Evolutionary conservation across 805 yeast species (phyloP).

Genomic region (Pichia eremophila): DNA sequence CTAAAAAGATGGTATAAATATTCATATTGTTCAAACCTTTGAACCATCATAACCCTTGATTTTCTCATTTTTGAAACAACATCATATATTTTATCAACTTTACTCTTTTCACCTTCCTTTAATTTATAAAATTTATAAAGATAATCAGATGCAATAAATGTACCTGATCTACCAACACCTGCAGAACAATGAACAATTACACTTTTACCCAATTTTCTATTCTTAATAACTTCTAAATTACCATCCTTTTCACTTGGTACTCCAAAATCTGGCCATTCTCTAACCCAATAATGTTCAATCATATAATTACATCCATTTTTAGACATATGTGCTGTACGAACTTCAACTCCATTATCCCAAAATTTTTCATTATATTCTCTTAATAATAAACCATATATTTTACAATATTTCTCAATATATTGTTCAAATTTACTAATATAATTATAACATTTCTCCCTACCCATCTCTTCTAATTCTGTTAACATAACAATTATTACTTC

Average conservation of each 20-base stretch:
- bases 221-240: background rate
- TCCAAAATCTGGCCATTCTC: slow-evolving; percentile 11
- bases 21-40: slow-evolving; percentile 40
- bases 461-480: slow-evolving; percentile 48
- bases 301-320: background rate
- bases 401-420: background rate
- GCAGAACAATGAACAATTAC: slow-evolving; percentile 47
- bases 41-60: slow-evolving; percentile 48
- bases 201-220: slow-evolving; percentile 5
- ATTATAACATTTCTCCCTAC: slow-evolving; percentile 30
- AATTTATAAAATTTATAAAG: background rate
- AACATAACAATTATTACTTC: slow-evolving; percentile 56
- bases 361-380: background rate
- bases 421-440: slow-evolving; percentile 3
- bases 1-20: slow-evolving; percentile 30
- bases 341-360: slow-evolving; percentile 3
- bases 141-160: slow-evolving; percentile 38
- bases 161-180: slow-evolving; percentile 52
- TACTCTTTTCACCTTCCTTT: slow-evolving; percentile 14
- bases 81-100: slow-evolving; percentile 24
- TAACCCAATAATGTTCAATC: slow-evolving; percentile 7
- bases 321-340: background rate
- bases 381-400: background rate
- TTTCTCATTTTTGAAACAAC: slow-evolving; percentile 36
- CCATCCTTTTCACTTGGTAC: slow-evolving; percentile 3